A percentile compares a stretch with the other conserved stretches of the same genome.
Evolutionary conservation across 768 basidiomycete species (phyloP).

Genomic region (Naganishia antarctica): DNA sequence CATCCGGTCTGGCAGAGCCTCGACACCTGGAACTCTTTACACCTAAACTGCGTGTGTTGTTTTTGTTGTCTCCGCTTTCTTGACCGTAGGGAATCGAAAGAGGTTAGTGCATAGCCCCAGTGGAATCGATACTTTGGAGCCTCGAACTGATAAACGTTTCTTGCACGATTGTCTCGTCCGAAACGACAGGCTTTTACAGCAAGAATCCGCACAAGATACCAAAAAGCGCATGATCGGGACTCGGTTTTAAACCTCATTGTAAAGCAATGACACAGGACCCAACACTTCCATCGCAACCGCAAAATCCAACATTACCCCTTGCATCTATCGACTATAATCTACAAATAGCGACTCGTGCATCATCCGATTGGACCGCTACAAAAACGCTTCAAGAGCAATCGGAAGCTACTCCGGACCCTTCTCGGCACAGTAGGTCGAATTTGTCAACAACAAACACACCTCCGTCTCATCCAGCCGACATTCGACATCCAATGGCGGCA

Average conservation of each 20-base stretch:
- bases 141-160: background rate
- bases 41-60: slow-evolving; percentile 11
- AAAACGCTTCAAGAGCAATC: background rate
- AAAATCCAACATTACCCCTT: slow-evolving; percentile 7
- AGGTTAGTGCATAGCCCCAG: background rate
- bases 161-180: background rate
- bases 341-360: background rate
- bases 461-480: background rate
- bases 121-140: background rate
- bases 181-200: background rate
- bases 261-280: slow-evolving; percentile 15
- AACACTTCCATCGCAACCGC: slow-evolving; percentile 10
- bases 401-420: background rate
- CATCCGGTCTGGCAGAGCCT: no score
- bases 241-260: background rate
- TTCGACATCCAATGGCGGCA: background rate
- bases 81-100: background rate
- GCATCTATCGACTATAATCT: slow-evolving; percentile 8
- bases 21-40: background rate
- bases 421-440: background rate
- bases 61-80: slow-evolving; percentile 2
- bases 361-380: slow-evolving; percentile 18
- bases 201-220: background rate
- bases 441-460: background rate
- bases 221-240: background rate